Conservation (phyloP, 1,139 yeast genomes). For the Nadsonia commutata region DNA sequence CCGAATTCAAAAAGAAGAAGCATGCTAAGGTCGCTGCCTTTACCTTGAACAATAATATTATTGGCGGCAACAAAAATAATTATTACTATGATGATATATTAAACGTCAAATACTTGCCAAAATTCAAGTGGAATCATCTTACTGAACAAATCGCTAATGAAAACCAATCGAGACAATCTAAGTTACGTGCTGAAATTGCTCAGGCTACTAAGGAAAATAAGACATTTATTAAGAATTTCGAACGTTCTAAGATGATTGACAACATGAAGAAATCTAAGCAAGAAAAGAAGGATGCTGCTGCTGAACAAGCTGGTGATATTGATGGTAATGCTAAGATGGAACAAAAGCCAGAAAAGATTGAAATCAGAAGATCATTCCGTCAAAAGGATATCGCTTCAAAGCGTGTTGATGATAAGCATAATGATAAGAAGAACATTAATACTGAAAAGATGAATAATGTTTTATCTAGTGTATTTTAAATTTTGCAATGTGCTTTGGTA, state of each 20-base stretch:
- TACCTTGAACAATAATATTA: constrained; percentile 71
- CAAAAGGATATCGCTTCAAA: constrained; percentile 18
- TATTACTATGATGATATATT: constrained; percentile 89
- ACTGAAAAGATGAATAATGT: constrained; percentile 10
- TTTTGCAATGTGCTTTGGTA: neutral
- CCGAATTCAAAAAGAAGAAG: constrained; percentile 67
- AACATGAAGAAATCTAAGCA: constrained; percentile 46
- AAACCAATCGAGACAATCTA: constrained; percentile 76
- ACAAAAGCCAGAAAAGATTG: constrained; percentile 7
- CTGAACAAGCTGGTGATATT: constrained; percentile 3
- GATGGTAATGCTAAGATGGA: constrained; percentile 5
- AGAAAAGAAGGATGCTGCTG: constrained; percentile 21
- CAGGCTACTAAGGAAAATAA: constrained; percentile 82
- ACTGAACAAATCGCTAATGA: constrained; percentile 90
- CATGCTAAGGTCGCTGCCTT: constrained; percentile 82
- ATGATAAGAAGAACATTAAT: constrained; percentile 6
- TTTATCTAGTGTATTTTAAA: constrained; percentile 12
- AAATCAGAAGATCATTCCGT: constrained; percentile 17
- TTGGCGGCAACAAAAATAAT: constrained; percentile 89
- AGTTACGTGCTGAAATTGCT: constrained; percentile 72
- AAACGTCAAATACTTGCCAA: constrained; percentile 76
- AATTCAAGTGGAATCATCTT: constrained; percentile 89
- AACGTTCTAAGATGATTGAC: constrained; percentile 65
- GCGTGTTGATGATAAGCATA: constrained; percentile 10
- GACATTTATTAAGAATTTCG: constrained; percentile 70